These are phyloP conservation scores for Candida buenavistaensis DNA, from an alignment of 1,139 yeast genomes.

Conservation along the genomic window DNA sequence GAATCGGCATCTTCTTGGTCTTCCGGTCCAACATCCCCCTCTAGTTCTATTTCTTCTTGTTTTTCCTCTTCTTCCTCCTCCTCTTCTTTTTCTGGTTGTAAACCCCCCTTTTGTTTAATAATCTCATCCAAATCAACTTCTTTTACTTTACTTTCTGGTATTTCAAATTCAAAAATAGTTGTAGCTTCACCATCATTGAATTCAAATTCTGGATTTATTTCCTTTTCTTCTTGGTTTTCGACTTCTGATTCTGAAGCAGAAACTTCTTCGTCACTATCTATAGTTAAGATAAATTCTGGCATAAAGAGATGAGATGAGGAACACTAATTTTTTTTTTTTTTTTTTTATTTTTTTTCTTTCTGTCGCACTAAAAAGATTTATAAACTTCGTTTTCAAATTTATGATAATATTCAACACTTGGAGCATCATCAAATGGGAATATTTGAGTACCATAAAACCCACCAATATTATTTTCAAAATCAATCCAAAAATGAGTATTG, in stretches of 20 bases:
- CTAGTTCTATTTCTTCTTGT: constrained; percentile 28
- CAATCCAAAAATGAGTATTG: constrained; percentile 49
- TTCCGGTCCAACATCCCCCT: constrained; percentile 23
- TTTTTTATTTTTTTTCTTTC: no score
- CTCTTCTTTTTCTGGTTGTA: constrained; percentile 32
- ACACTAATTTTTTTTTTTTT: no score
- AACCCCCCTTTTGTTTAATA: constrained; percentile 78
- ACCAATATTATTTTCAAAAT: constrained; percentile 38
- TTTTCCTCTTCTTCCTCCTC: constrained; percentile 24
- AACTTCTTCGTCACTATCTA: constrained; percentile 21
- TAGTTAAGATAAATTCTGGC: constrained; percentile 16
- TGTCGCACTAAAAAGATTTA: no score
- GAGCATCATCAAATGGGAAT: constrained; percentile 29
- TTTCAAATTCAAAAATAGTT: constrained; percentile 72
- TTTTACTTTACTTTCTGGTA: constrained; percentile 48
- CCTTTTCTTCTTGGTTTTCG: constrained; percentile 40
- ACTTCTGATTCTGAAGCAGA: constrained; percentile 20
- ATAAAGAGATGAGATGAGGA: no score
- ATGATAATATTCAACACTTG: constrained; percentile 15
- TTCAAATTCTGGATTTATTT: constrained; percentile 71
- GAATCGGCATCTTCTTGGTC: constrained; percentile 68
- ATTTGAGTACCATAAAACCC: constrained; percentile 46
- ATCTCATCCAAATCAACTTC: constrained; percentile 83
- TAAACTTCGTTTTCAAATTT: constrained; percentile 21
- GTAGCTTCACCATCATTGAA: constrained; percentile 63